Conservation (phyloP, 331 rosid species). For the Erythrophleum ivorense region DNA sequence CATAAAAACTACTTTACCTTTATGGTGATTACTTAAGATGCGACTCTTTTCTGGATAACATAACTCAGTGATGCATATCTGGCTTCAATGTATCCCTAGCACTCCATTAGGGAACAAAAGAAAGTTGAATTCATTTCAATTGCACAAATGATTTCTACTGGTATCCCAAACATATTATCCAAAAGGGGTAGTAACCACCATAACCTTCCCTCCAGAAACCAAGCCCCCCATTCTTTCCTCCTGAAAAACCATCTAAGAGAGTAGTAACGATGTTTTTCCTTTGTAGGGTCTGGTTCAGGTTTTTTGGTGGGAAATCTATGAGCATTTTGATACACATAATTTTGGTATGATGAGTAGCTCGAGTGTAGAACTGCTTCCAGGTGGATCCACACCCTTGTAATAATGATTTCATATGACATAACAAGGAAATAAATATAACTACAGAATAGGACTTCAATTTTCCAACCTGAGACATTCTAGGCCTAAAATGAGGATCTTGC, state of each 20-base stretch:
- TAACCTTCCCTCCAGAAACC: too few species aligned
- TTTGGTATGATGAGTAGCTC: background rate
- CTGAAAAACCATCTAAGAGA: background rate
- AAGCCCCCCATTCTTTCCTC: background rate
- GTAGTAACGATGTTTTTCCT: background rate
- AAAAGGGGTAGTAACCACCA: too few species aligned
- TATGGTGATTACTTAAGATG: background rate
- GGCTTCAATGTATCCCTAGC: background rate
- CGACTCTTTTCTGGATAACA: background rate
- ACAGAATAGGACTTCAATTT: background rate
- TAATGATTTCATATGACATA: too few species aligned
- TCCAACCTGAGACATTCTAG: constrained; percentile 92
- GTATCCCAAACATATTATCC: background rate
- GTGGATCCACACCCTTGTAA: background rate
- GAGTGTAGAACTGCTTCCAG: background rate
- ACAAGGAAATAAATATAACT: background rate
- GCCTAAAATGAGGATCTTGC: constrained; percentile 75
- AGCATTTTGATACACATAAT: background rate
- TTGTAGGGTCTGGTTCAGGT: background rate
- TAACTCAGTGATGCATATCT: background rate
- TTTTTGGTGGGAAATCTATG: background rate
- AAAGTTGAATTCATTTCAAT: constrained; percentile 13
- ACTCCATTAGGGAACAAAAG: background rate
- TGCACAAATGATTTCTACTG: background rate
- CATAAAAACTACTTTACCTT: background rate